phyloP scores from a whole-genome alignment of 2,329 filamentous ascomycete genomes.

The Didymella keratinophila region DNA sequence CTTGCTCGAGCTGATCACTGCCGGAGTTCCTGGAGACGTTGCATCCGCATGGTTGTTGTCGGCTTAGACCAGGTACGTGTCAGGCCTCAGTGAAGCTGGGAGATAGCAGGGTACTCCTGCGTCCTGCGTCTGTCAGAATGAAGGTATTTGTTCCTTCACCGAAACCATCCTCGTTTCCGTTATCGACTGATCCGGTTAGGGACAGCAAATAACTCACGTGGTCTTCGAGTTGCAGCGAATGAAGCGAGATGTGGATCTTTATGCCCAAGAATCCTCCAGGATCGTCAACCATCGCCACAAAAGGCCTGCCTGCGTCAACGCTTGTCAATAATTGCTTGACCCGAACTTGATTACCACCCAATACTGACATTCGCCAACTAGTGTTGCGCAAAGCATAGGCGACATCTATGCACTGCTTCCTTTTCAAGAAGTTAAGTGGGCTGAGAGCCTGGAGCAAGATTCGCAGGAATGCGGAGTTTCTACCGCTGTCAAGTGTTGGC shows the following conservation, averaged over 20 bases:
- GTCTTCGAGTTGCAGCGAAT: not conserved
- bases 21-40: not conserved
- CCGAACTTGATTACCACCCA: not conserved
- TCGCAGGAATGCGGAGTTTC: slow-evolving; percentile 3
- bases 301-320: not conserved
- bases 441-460: slow-evolving; percentile 5
- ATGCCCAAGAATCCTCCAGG: not conserved
- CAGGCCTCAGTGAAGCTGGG: slow-evolving; percentile 1
- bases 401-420: not conserved
- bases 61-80: not conserved
- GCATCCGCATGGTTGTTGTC: not conserved
- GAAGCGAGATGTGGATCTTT: not conserved
- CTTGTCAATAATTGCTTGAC: slow-evolving; percentile 3
- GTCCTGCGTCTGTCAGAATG: not conserved
- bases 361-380: not conserved
- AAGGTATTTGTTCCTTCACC: slow-evolving; percentile 4
- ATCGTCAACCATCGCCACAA: slow-evolving; percentile 1
- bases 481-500: slow-evolving; percentile 1
- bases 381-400: not conserved
- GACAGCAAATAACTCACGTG: not conserved
- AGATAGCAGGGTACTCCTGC: not conserved
- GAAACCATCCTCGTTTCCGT: not conserved
- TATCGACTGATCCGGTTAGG: not conserved
- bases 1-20: not conserved
- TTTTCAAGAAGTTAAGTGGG: not conserved